phyloP scores from a whole-genome alignment of 1,284 basidiomycete genomes.

The Cyathus olla region DNA sequence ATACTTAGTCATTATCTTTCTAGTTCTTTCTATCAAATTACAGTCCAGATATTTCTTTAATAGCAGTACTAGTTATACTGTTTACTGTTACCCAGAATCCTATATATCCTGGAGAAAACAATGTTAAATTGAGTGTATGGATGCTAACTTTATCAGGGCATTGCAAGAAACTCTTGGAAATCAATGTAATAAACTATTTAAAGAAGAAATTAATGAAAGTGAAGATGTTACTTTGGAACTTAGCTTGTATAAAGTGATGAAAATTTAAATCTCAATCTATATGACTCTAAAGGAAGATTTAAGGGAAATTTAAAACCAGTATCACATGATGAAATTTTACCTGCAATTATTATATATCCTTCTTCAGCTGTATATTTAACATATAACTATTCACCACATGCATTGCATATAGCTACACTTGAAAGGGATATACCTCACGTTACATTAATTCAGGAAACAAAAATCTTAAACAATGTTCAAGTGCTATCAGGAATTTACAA shows the following conservation, averaged over 20 bases:
- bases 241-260: not conserved
- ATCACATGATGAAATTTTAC: not conserved
- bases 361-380: not conserved
- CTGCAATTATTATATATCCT: not conserved
- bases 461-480: not conserved
- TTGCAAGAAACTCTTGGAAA: not conserved
- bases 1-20: too few species aligned
- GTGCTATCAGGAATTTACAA: conserved; percentile 17
- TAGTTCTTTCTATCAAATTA: not conserved
- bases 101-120: not conserved
- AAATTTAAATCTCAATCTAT: not conserved
- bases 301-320: not conserved
- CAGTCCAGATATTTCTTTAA: not conserved
- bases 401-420: not conserved
- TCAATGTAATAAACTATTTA: not conserved
- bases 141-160: not conserved
- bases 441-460: not conserved
- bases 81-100: not conserved
- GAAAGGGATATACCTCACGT: not conserved
- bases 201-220: not conserved
- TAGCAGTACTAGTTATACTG: not conserved
- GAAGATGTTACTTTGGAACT: not conserved
- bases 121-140: not conserved
- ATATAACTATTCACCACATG: not conserved
- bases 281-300: not conserved